These are phyloP conservation scores for Fusarium sp. DNA, from an alignment of 2,329 filamentous ascomycete genomes.

Conservation along the genomic window DNA sequence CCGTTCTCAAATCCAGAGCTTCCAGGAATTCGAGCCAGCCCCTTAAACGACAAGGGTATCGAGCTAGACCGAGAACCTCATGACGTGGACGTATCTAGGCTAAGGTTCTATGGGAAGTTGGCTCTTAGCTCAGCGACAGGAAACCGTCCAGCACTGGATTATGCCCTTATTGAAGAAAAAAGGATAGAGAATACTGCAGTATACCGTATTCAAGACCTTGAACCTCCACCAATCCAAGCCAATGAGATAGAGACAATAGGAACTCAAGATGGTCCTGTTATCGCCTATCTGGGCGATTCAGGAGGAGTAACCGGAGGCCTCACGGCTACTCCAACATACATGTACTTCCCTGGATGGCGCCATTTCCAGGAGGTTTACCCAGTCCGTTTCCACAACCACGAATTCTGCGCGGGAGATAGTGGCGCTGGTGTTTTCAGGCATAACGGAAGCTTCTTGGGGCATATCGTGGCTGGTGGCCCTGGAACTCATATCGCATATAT, in stretches of 20 bases:
- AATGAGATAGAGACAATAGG: neutral
- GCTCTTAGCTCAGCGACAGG: neutral
- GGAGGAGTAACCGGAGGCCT: neutral
- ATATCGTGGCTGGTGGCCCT: neutral
- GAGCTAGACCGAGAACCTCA: neutral
- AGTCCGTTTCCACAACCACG: neutral
- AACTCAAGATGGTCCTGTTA: neutral
- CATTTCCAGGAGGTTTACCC: neutral
- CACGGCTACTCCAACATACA: neutral
- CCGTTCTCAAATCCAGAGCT: neutral
- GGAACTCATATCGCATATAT: neutral
- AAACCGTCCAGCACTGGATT: neutral
- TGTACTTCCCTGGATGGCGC: neutral
- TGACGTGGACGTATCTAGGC: neutral
- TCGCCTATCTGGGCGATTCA: neutral
- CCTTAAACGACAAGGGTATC: neutral
- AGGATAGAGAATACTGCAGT: rapidly evolving
- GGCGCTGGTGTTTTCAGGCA: neutral
- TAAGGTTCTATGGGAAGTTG: neutral
- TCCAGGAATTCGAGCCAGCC: neutral
- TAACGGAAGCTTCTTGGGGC: neutral
- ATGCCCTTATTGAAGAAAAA: neutral
- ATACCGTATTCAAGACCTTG: too few relatives aligned
- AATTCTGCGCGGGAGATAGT: neutral
- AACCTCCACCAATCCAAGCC: too few relatives aligned